phyloP scores from a whole-genome alignment of 495 filamentous ascomycete genomes.

The Xylaria scruposa region DNA sequence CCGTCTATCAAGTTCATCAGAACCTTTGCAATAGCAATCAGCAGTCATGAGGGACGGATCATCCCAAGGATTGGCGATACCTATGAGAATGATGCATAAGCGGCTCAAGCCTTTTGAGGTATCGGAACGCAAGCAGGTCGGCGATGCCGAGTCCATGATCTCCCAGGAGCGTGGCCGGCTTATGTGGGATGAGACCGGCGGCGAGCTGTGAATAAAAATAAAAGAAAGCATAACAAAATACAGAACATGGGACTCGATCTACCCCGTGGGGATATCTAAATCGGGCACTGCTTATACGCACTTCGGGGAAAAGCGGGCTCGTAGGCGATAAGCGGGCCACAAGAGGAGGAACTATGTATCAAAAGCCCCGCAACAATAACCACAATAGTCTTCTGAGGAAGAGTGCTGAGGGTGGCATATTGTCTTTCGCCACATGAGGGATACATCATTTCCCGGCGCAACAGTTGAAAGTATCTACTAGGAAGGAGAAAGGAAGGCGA shows the following conservation, averaged over 20 bases:
- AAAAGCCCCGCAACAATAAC: not conserved
- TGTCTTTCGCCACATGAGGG: not conserved
- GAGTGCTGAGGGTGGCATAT: not conserved
- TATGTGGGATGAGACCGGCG: conserved; percentile 23
- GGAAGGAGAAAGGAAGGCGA: not conserved
- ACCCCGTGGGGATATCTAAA: not conserved
- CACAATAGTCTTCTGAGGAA: not conserved
- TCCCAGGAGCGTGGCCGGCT: conserved; percentile 44
- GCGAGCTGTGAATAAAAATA: conserved; percentile 30
- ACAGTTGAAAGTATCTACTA: not conserved
- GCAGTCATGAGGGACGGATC: conserved; percentile 86
- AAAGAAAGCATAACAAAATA: conserved; percentile 5
- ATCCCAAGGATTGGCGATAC: conserved; percentile 87
- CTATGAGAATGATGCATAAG: conserved; percentile 64
- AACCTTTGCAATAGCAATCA: conserved; percentile 98
- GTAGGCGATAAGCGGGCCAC: not conserved
- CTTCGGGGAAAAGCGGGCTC: not conserved
- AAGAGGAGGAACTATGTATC: not conserved
- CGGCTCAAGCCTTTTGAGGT: conserved; percentile 69
- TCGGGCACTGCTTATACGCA: not conserved
- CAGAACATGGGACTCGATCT: not conserved
- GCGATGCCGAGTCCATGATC: conserved; percentile 77
- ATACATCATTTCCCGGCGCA: not conserved
- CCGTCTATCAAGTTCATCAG: conserved; percentile 90
- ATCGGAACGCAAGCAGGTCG: conserved; percentile 84